phyloP scores from a whole-genome alignment of 345 rosid genomes.

The Brassica carinata region DNA sequence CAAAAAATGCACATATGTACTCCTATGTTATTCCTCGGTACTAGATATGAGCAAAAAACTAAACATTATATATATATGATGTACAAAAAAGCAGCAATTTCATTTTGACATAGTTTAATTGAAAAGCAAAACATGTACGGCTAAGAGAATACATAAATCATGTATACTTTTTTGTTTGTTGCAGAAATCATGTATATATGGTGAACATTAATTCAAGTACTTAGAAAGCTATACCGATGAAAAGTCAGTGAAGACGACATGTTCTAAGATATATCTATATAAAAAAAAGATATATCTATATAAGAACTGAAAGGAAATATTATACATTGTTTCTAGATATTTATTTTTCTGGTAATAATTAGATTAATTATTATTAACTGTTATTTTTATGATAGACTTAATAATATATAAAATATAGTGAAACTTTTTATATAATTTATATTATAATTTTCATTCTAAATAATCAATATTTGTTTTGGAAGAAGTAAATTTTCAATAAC shows the following conservation, averaged over 20 bases:
- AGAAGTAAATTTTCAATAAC: background rate
- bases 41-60: slow-evolving; percentile 7
- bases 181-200: slow-evolving; percentile 6
- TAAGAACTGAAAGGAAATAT: too few relatives aligned
- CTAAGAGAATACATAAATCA: background rate
- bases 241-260: too few relatives aligned
- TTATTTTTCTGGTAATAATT: background rate
- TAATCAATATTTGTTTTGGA: background rate
- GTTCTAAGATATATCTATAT: too few relatives aligned
- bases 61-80: background rate
- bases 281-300: too few relatives aligned
- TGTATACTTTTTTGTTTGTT: background rate
- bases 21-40: slow-evolving; percentile 31
- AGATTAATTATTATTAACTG: background rate
- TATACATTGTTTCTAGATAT: too few relatives aligned
- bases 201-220: background rate
- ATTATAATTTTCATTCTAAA: too few relatives aligned
- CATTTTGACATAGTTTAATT: background rate
- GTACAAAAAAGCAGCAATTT: background rate
- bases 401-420: too few relatives aligned
- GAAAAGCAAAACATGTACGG: slow-evolving; percentile 1
- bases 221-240: too few relatives aligned
- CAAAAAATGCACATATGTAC: slow-evolving; percentile 31
- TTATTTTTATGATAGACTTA: too few relatives aligned
- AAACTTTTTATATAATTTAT: too few relatives aligned